Evolutionary conservation across 192 early-diverging fungal species (phyloP), one percentile per base, ranked within the genome.

Genomic region (Coemansia sp.): DNA sequence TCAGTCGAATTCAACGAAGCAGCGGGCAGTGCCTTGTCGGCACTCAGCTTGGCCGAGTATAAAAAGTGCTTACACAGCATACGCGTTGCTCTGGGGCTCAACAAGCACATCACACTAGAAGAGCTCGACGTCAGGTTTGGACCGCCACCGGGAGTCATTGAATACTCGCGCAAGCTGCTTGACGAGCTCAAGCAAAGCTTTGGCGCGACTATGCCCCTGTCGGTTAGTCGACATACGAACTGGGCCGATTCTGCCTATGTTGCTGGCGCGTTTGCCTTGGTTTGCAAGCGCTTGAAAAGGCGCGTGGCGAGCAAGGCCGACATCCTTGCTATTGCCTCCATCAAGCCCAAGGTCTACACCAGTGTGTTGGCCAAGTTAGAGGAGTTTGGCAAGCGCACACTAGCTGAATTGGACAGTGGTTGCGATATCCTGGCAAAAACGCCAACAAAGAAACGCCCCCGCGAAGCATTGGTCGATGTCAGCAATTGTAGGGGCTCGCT

Each of bases 71-170:
- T 67, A 0, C 65, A 70, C 13, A 71, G 73, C 34, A 68, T 62
- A 5, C 80, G 80, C 11, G 57, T 62, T 5, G 63, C 67, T 6
- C 69, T 83, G 21, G 75, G 75, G 0, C 65, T 83, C n/a, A 67
- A 63, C 65, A 73, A 74, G 43, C 61, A 74, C 56, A 60, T 77
- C 18, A 83, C 74, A 0, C 26, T 83, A 10, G 74, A 83, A 36
- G 75, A 83, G 40, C 62, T 83, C 1, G 69, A 76, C 35, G 80
- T 83, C 7, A 65, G 73, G 71, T 66, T 77, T 20, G 70, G 71
- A 0, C 75, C 74, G 11, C 75, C 75, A 8, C 64, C 48, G 1
- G 71, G 66, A 0, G 40, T 77, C 9, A 60, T 81, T 33, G 67
- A 72, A 24, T 69, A 46, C 14, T 31, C 73, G 36, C 70, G 79